phyloP scores from a whole-genome alignment of 352 stramenopile species.

The Phytophthora macrochlamydospora region DNA sequence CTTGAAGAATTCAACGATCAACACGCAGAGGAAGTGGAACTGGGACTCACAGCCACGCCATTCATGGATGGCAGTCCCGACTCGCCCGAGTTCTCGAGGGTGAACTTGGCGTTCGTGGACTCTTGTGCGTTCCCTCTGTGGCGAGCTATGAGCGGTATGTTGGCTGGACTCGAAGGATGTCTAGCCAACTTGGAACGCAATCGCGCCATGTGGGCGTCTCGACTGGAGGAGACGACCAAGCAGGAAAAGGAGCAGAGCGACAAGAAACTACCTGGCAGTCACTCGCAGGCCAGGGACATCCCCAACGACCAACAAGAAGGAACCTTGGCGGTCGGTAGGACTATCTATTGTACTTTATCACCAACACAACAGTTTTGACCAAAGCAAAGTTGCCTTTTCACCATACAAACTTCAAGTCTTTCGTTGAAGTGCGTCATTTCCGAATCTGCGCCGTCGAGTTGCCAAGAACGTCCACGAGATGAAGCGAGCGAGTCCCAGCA shows the following conservation, averaged over 20 bases:
- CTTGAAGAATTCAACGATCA: slow-evolving; percentile 87
- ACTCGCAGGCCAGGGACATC: slow-evolving; percentile 22
- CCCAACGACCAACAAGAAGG: slow-evolving; percentile 21
- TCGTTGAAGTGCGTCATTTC: too few species aligned
- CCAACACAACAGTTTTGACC: slow-evolving; percentile 29
- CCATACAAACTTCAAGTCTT: too few species aligned
- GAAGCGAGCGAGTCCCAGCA: neutral
- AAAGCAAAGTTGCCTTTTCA: neutral
- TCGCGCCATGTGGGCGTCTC: slow-evolving; percentile 59
- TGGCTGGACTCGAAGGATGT: slow-evolving; percentile 63
- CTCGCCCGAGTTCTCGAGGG: slow-evolving; percentile 67
- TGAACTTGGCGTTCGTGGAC: slow-evolving; percentile 85
- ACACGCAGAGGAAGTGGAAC: slow-evolving; percentile 68
- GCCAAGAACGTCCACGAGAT: too few species aligned
- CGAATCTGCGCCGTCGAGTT: too few species aligned
- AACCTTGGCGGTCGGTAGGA: slow-evolving; percentile 27
- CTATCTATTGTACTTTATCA: slow-evolving; percentile 41
- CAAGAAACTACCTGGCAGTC: neutral
- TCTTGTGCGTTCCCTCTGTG: slow-evolving; percentile 87
- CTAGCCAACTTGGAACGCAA: slow-evolving; percentile 75
- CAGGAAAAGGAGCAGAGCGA: slow-evolving; percentile 19
- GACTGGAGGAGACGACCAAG: slow-evolving; percentile 33
- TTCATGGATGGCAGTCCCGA: slow-evolving; percentile 78
- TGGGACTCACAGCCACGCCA: slow-evolving; percentile 67
- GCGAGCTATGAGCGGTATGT: slow-evolving; percentile 67